These are phyloP conservation scores for Fusarium burgessii DNA, from an alignment of 2,329 filamentous ascomycete genomes.

Conservation along the genomic window DNA sequence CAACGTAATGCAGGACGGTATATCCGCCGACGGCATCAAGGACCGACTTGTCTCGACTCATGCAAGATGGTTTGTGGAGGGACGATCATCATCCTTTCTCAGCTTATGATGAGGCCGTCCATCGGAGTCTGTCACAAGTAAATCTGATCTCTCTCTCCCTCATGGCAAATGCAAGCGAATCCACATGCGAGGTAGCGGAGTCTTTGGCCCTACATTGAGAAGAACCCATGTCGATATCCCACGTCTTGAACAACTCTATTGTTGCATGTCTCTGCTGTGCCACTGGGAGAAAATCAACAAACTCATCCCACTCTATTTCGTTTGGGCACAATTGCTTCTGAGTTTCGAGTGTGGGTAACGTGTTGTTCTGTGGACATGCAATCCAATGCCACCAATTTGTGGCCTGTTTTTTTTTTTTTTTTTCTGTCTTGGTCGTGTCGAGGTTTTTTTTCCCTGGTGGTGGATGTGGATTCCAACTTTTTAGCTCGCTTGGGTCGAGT, in stretches of 20 bases:
- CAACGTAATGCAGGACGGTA: constrained; percentile 13
- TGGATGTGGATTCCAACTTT: constrained; percentile 24
- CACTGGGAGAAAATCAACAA: neutral
- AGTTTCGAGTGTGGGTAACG: constrained; percentile 25
- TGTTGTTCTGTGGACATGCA: constrained; percentile 27
- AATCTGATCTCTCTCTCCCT: constrained; percentile 12
- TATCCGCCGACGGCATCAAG: constrained; percentile 22
- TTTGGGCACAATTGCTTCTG: constrained; percentile 12
- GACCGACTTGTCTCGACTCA: constrained; percentile 22
- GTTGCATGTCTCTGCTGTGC: constrained; percentile 20
- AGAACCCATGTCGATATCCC: constrained; percentile 4
- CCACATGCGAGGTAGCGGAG: constrained; percentile 36
- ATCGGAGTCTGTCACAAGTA: constrained; percentile 25
- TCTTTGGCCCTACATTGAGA: constrained; percentile 8
- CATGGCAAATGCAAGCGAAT: constrained; percentile 30
- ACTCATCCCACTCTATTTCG: constrained; percentile 17
- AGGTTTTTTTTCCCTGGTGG: constrained; percentile 16
- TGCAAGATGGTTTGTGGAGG: constrained; percentile 23
- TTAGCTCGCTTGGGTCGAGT: constrained; percentile 28
- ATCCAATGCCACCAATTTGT: constrained; percentile 21
- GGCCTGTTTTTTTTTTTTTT: constrained; percentile 37
- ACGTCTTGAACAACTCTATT: constrained; percentile 10
- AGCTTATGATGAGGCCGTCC: neutral
- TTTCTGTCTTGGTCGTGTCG: constrained; percentile 8
- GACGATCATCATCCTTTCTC: constrained; percentile 4